Base-by-base conservation (phyloP, 768 basidiomycete genomes). In the Collybiopsis luxurians region DNA sequence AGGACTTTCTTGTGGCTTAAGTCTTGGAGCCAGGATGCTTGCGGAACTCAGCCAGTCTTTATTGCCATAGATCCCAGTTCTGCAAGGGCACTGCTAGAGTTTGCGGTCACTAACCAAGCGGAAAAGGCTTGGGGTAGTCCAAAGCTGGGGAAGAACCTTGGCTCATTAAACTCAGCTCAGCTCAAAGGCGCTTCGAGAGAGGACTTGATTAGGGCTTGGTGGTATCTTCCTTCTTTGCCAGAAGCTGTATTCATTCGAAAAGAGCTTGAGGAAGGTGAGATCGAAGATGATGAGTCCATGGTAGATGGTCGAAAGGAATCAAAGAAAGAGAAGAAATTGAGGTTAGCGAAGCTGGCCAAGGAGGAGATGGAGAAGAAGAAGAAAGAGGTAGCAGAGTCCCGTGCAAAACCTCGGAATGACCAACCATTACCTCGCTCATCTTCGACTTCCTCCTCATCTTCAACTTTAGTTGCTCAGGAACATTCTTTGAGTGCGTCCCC, bases 21-120 rank as follows among this genome's bases (percentile, higher is more conserved):
- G 39, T 63, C 60, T 19, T 84, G 83, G 81, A 70, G 72, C 54
- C 72, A 70, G 54, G 61, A 62, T 42, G 77, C 73, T 4, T 75
- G 72, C 47, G 71, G 67, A 0, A 64, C 69, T 17, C 58, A 64
- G 23, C 78, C 81, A 7, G 67, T 74, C 23, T 73, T 75, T 42
- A 55, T 77, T 15, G 71, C 76, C 27, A 67, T 84, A 39, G 78
- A 81, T 60, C 55, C 65, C 1, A 69, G 68, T 15, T 69, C 58
- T 4, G 77, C 70, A 9, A 83, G 79, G 61, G 80, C 78, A 1
- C 66, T 86, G 23, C 63, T 85, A 3, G 82, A 84, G 67, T 85
- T 83, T 64, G 61, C 72, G 2, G 73, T 71, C 9, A 70, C 72
- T 23, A 75, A 75, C 27, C 55, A 74, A 13, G 82, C 84, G 10